These are phyloP conservation scores for Mortierella sp. DNA, from an alignment of 371 early-diverging fungal species.

Conservation along the genomic window DNA sequence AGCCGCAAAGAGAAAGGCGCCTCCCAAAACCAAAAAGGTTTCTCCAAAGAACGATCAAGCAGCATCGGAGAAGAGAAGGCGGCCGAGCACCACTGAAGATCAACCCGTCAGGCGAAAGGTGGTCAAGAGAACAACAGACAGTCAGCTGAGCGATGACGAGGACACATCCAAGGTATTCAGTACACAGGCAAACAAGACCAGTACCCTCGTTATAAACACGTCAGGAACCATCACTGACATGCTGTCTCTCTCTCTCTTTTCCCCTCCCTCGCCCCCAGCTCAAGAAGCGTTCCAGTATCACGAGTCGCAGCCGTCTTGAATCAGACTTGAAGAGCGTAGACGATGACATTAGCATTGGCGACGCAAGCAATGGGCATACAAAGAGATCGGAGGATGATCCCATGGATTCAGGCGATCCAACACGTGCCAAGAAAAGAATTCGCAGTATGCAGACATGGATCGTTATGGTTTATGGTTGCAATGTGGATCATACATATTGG, in stretches of 20 bases:
- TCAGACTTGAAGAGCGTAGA: constrained; percentile 43
- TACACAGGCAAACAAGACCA: too few relatives aligned
- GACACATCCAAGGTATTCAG: not conserved
- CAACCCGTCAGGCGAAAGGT: constrained; percentile 31
- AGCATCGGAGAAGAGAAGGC: constrained; percentile 39
- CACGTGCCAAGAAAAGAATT: constrained; percentile 42
- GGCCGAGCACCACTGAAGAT: constrained; percentile 33
- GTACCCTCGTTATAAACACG: too few relatives aligned
- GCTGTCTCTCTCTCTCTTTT: too few relatives aligned
- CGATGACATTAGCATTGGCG: constrained; percentile 29
- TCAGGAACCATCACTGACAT: too few relatives aligned
- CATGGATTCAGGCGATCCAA: constrained; percentile 34
- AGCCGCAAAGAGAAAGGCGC: constrained; percentile 23
- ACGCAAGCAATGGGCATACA: constrained; percentile 25
- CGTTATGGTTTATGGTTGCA: too few relatives aligned
- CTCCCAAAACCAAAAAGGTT: constrained; percentile 30
- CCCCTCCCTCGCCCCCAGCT: too few relatives aligned
- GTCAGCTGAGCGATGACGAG: not conserved
- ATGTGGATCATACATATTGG: too few relatives aligned
- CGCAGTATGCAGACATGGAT: too few relatives aligned
- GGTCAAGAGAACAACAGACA: constrained; percentile 10
- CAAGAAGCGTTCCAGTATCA: constrained; percentile 31
- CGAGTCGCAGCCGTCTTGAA: constrained; percentile 28
- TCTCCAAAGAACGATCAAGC: constrained; percentile 15
- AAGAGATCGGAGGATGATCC: constrained; percentile 47